Percentiles rank a stretch among this genome's conserved stretches.
Evolutionary conservation across 768 basidiomycete genomes (phyloP).

Genomic region (Psilocybe cubensis): DNA sequence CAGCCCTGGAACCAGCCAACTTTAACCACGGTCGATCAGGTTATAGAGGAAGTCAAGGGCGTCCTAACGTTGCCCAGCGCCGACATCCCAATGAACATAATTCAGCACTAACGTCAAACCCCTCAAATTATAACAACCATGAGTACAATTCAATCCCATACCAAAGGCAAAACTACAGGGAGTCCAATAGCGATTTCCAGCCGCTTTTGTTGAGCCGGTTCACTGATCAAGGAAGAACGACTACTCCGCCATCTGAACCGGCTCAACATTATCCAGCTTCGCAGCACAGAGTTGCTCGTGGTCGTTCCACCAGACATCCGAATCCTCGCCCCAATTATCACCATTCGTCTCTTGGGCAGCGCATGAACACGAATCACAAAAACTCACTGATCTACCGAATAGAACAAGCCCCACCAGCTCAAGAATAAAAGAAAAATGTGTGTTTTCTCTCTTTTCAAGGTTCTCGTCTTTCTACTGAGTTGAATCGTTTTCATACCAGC

Average conservation of each 20-base stretch:
- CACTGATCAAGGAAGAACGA: slow-evolving; percentile 5
- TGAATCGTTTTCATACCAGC: neutral
- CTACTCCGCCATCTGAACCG: neutral
- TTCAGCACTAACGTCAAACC: neutral
- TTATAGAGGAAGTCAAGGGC: slow-evolving; percentile 12
- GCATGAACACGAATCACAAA: slow-evolving; percentile 19
- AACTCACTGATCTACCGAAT: slow-evolving; percentile 22
- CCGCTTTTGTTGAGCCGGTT: slow-evolving; percentile 20
- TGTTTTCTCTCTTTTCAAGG: neutral
- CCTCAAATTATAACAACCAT: neutral
- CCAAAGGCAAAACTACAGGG: slow-evolving; percentile 1
- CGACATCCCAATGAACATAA: neutral
- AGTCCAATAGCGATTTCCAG: slow-evolving; percentile 4
- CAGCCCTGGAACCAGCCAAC: slow-evolving; percentile 14
- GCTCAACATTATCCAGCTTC: neutral
- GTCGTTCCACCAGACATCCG: neutral
- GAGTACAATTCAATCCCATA: neutral
- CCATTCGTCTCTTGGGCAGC: slow-evolving; percentile 23
- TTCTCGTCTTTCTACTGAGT: neutral
- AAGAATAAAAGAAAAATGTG: slow-evolving; percentile 1
- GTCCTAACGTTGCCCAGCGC: neutral
- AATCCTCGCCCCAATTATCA: slow-evolving; percentile 1
- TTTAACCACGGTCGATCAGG: neutral
- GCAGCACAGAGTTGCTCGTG: neutral
- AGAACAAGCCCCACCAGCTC: neutral